phyloP scores from a whole-genome alignment of 2,329 filamentous ascomycete genomes.

The Aspergillus sp. region DNA sequence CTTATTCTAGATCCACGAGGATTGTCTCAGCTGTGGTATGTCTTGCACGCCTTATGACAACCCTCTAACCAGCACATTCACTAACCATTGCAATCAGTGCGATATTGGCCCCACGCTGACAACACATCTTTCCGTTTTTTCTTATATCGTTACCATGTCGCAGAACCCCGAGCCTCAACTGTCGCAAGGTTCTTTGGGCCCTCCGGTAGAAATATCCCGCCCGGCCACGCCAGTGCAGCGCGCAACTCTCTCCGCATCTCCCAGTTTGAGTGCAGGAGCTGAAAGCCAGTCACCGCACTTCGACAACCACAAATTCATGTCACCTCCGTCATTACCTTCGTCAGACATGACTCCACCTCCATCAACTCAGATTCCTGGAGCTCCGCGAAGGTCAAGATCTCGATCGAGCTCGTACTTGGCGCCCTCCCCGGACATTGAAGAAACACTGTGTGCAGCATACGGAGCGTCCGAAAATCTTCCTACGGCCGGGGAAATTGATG shows the following conservation, averaged over 20 bases:
- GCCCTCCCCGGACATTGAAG: constrained; percentile 51
- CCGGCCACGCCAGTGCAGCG: constrained; percentile 36
- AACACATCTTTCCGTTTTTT: constrained; percentile 9
- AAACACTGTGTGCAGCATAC: constrained; percentile 42
- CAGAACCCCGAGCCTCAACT: constrained; percentile 27
- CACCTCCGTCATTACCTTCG: constrained; percentile 49
- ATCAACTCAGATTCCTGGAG: constrained; percentile 56
- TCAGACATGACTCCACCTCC: constrained; percentile 62
- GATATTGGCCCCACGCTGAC: constrained; percentile 22
- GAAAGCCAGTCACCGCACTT: constrained; percentile 34
- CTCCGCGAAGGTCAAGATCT: constrained; percentile 44
- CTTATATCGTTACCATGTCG: constrained; percentile 28
- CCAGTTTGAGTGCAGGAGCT: constrained; percentile 32
- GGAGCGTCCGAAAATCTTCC: constrained; percentile 47
- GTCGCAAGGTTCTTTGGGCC: constrained; percentile 37
- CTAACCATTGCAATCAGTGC: constrained; percentile 18
- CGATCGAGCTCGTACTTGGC: constrained; percentile 35
- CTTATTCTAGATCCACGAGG: not conserved
- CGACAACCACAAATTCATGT: constrained; percentile 35
- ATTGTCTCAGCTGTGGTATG: constrained; percentile 27
- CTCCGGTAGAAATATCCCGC: constrained; percentile 38
- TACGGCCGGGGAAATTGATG: constrained; percentile 52
- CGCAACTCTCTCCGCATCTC: constrained; percentile 36
- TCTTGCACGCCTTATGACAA: constrained; percentile 14
- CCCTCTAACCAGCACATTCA: constrained; percentile 16